Evolutionary conservation across 768 basidiomycete species (phyloP).

Genomic region (Mycena filopes): DNA sequence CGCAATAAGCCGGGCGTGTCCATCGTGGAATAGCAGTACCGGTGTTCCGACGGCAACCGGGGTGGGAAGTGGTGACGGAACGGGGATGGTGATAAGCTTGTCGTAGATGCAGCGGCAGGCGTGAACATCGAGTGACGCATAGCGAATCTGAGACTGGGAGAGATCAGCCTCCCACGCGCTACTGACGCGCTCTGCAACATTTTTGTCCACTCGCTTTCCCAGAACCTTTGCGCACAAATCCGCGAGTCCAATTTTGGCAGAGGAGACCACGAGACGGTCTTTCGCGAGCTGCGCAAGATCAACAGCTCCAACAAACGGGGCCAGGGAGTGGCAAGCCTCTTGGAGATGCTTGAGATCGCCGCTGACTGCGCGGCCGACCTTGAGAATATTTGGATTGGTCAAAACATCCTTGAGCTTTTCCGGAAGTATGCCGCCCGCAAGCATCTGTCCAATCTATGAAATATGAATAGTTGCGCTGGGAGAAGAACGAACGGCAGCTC

Average conservation of each 20-base stretch:
- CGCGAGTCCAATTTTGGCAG: constrained; percentile 39
- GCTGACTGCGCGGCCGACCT: neutral
- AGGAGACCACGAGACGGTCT: constrained; percentile 30
- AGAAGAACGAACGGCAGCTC: too few relatives aligned
- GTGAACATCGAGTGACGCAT: neutral
- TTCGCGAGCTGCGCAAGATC: constrained; percentile 34
- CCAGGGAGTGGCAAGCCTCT: neutral
- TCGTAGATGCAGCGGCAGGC: constrained; percentile 7
- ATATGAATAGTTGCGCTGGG: neutral
- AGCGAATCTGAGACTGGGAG: neutral
- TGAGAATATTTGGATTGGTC: neutral
- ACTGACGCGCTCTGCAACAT: constrained; percentile 34
- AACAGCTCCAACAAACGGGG: constrained; percentile 17
- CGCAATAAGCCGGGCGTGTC: neutral
- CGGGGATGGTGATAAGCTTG: neutral
- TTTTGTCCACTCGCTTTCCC: constrained; percentile 32
- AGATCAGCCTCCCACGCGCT: constrained; percentile 9
- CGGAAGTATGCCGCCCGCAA: neutral
- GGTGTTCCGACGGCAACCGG: neutral
- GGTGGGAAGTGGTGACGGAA: neutral
- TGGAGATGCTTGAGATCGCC: constrained; percentile 12
- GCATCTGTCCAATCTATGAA: neutral
- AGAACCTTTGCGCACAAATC: constrained; percentile 45
- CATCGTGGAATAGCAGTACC: neutral
- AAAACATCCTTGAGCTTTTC: neutral